Percentiles rank a stretch among this genome's conserved stretches.
Evolutionary conservation across 208 protist species (phyloP).

Genomic region (Porcisia deanei): DNA sequence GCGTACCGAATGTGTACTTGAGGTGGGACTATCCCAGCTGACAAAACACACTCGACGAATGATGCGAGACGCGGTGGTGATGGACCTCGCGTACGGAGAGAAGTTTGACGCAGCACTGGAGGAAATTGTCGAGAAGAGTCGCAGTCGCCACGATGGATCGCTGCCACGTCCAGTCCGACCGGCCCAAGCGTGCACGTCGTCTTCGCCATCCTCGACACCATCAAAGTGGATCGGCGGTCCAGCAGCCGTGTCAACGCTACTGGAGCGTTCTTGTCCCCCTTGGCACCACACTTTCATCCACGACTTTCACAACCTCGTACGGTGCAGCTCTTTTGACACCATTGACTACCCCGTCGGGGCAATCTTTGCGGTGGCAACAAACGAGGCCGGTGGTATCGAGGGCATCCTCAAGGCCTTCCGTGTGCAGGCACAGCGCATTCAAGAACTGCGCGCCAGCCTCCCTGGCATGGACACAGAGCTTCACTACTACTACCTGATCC

Average conservation of each 20-base stretch:
- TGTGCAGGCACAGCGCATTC: slow-evolving; percentile 36
- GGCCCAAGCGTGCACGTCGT: not conserved
- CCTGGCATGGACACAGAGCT: slow-evolving; percentile 73
- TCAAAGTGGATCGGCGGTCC: slow-evolving; percentile 11
- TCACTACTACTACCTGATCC: slow-evolving; percentile 66
- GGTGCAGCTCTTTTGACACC: slow-evolving; percentile 75
- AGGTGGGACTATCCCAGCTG: slow-evolving; percentile 31
- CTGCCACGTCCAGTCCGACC: slow-evolving; percentile 24
- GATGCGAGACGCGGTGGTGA: slow-evolving; percentile 38
- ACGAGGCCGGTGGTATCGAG: slow-evolving; percentile 50
- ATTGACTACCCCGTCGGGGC: slow-evolving; percentile 78
- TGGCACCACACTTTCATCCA: slow-evolving; percentile 66
- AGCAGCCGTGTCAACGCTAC: slow-evolving; percentile 32
- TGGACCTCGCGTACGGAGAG: slow-evolving; percentile 77
- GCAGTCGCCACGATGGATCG: slow-evolving; percentile 30
- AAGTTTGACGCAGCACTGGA: slow-evolving; percentile 60
- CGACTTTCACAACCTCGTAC: slow-evolving; percentile 61
- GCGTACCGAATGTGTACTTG: slow-evolving; percentile 63
- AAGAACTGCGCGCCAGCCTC: slow-evolving; percentile 43
- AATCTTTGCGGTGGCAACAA: slow-evolving; percentile 64
- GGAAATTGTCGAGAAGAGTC: slow-evolving; percentile 38
- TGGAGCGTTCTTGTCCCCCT: slow-evolving; percentile 57
- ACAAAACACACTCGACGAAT: slow-evolving; percentile 40
- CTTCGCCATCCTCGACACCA: not conserved
- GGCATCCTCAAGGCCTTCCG: slow-evolving; percentile 52